These are phyloP conservation scores for Arthrobotrys conoides DNA, from an alignment of 2,329 filamentous ascomycete species.

Conservation along the genomic window DNA sequence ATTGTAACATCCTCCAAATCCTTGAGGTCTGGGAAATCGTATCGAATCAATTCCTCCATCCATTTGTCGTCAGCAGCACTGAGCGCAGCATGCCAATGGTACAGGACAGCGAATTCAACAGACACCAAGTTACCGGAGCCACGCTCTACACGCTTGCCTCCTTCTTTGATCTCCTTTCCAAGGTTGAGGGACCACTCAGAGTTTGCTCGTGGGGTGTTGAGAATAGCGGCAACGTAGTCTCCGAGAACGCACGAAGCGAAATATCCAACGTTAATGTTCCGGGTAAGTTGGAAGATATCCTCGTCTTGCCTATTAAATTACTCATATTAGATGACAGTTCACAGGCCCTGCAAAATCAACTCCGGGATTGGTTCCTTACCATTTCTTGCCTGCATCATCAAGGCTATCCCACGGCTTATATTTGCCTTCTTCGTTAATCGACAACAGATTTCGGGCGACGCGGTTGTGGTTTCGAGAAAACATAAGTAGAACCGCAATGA, in stretches of 20 bases:
- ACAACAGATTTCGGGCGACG: conserved; percentile 74
- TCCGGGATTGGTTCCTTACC: conserved; percentile 66
- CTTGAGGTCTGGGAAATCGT: conserved; percentile 68
- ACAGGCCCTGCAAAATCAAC: conserved; percentile 22
- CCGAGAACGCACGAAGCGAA: conserved; percentile 73
- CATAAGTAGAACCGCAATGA: conserved; percentile 77
- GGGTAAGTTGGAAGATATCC: conserved; percentile 65
- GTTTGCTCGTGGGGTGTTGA: conserved; percentile 70
- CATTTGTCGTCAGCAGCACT: conserved; percentile 75
- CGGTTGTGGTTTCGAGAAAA: conserved; percentile 81
- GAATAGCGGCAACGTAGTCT: conserved; percentile 76
- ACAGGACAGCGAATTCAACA: conserved; percentile 78
- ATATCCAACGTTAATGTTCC: conserved; percentile 67
- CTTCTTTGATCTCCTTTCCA: conserved; percentile 73
- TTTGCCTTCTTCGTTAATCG: conserved; percentile 76
- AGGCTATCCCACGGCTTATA: conserved; percentile 68
- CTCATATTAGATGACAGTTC: not conserved
- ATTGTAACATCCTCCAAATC: conserved; percentile 68
- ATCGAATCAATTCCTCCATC: conserved; percentile 72
- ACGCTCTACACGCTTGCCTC: conserved; percentile 69
- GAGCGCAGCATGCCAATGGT: conserved; percentile 76
- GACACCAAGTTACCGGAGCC: conserved; percentile 78
- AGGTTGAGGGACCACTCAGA: conserved; percentile 75
- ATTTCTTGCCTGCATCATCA: conserved; percentile 66
- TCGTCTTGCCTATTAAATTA: conserved; percentile 73